Evolutionary conservation across 176 grass and related monocot species (phyloP).

Genomic region (Urochloa ruziziensis): DNA sequence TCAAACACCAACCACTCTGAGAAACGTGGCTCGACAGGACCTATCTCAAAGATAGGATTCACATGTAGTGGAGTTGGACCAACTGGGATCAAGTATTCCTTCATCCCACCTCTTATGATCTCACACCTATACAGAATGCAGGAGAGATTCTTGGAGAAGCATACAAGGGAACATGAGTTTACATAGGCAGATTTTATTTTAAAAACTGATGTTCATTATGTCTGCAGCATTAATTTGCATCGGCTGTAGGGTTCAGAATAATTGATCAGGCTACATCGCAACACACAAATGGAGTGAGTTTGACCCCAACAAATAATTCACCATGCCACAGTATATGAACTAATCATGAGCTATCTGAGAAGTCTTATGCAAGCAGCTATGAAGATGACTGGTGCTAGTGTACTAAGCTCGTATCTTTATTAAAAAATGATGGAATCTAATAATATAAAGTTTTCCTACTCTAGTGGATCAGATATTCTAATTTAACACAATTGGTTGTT

Average conservation of each 20-base stretch:
- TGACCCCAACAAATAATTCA: slow-evolving; percentile 6
- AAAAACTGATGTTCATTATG: too few relatives aligned
- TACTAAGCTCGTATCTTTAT: background rate
- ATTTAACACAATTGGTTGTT: background rate
- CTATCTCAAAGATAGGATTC: slow-evolving; percentile 93
- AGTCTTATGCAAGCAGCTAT: background rate
- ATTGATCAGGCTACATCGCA: background rate
- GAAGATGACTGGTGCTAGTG: background rate
- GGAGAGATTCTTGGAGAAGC: slow-evolving; percentile 9
- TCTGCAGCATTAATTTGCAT: too few relatives aligned
- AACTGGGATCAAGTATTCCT: slow-evolving; percentile 84
- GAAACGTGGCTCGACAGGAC: slow-evolving; percentile 87
- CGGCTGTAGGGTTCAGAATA: background rate
- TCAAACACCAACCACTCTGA: slow-evolving; percentile 96
- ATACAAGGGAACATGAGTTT: background rate
- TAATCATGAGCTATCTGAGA: background rate
- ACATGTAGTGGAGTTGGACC: slow-evolving; percentile 88
- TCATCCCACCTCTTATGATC: slow-evolving; percentile 93
- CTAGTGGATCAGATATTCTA: background rate
- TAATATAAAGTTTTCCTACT: background rate
- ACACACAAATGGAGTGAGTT: background rate
- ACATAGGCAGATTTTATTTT: background rate
- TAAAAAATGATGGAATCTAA: background rate
- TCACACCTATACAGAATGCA: slow-evolving; percentile 65
- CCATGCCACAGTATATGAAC: background rate